Base-by-base conservation (phyloP, 768 basidiomycete genomes). In the Auricularia sp. region DNA sequence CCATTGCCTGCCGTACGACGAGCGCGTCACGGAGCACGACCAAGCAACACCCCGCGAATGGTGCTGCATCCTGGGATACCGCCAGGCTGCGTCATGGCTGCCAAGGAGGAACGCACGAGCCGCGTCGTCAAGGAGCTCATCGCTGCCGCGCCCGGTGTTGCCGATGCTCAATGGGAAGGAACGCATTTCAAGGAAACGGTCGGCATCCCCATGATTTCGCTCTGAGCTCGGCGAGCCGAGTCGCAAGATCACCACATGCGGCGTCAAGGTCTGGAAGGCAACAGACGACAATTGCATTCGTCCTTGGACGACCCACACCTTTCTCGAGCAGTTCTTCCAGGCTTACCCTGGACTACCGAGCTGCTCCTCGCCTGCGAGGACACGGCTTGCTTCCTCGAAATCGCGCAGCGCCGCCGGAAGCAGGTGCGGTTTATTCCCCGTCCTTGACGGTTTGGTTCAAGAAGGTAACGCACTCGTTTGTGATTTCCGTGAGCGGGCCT, bases 361-460 rank as follows among this genome's bases (percentile, higher is more conserved):
- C 95, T 97, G 72, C 85, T 98, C 61, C 83, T 99, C 64, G 90
- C 94, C 11, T 85, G 92, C 6, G 95, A 98, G 75, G 97, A 98
- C 75, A 86, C 89, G 62, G 92, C 93, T 0, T 99, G 87, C 78
- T 98, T 99, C 86, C 84, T 98, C 45, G 89, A 92, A 39, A 98
- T 99, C 71, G 82, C 92, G 29, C 96, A 99, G 76, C 85, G 97
- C 61, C 92, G 94, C 3, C 97, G 98, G 81, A 99, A 98, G 77
- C 97, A 97, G 1, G 96, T 89, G 8, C 97, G 96, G 0, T 99
- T 98, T 81, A 97, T 24, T 99, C 70, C 95, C 96, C 3, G 87
- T 99, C 36, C 84, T 98, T 62, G 95, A 98, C 73, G 86, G 94
- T 98, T 62, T 99, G 97, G 97, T 98, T 99, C 81, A 98, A 99